These are phyloP conservation scores for Platanus orientalis DNA, from an alignment of 164 flowering plant genomes.

Conservation along the genomic window DNA sequence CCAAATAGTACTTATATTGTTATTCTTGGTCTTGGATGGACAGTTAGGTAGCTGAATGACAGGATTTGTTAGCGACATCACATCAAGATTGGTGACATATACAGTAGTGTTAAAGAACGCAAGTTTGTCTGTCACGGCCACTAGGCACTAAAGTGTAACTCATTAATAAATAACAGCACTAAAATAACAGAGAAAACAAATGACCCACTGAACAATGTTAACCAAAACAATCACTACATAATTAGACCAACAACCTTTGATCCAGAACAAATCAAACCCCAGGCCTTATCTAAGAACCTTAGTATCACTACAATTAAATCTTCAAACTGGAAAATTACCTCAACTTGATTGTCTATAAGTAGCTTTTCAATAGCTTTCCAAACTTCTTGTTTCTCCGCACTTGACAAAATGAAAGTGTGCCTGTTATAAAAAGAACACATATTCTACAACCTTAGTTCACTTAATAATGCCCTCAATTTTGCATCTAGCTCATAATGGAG, in stretches of 20 bases:
- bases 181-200: too few species aligned
- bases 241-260: not conserved
- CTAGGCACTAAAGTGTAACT: not conserved
- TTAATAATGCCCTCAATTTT: too few species aligned
- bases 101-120: too few species aligned
- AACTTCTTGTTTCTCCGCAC: conserved; percentile 59
- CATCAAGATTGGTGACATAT: too few species aligned
- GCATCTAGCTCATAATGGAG: too few species aligned
- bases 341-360: conserved; percentile 82
- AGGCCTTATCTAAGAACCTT: not conserved
- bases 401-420: conserved; percentile 74
- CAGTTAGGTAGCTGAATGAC: too few species aligned
- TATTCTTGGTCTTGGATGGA: too few species aligned
- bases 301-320: not conserved
- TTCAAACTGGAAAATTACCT: conserved; percentile 46
- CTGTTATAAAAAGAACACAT: conserved; percentile 29
- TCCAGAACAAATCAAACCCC: not conserved
- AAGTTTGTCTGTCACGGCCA: too few species aligned
- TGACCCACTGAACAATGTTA: too few species aligned
- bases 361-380: conserved; percentile 85
- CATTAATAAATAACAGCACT: not conserved
- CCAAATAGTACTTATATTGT: too few species aligned
- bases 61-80: too few species aligned
- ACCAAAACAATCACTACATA: too few species aligned
- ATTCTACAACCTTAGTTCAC: not conserved